Evolutionary conservation across 352 stramenopile genomes (phyloP), one percentile per base, ranked within the genome.

Genomic region (Globisporangium rhizosaccharum): DNA sequence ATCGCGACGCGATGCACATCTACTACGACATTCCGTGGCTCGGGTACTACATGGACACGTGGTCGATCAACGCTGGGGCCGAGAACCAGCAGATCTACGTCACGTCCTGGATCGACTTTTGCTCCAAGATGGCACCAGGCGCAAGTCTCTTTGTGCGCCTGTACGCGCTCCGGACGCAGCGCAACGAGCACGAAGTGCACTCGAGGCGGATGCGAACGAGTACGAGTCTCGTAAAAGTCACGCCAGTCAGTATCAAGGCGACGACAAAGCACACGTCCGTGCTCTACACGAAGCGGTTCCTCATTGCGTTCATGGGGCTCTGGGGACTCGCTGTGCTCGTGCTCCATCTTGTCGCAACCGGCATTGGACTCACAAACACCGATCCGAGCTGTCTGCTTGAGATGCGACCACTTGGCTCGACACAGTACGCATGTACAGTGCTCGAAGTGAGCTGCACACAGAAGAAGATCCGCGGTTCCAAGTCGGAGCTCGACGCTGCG

Each of bases 391-490:
- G 42, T 18, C 42, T 67, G 0, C 39, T 69, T 0, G 65, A 72
- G 54, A 50, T 68, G 61, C 45, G 57, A 12, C 65, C 61, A 7
- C 63, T 59, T 52, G 44, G 42, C 0, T 51, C 53, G n/a, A 45
- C 30, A 2, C 12, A 17, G 18, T 69, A 69, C 53, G 54, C 57
- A 11, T 72, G 66, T 23, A 45, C 57, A 0, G 49, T 61, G 10
- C 25, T 66, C 0, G 61, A 72, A 25, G 53, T 69, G 12, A 72
- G 58, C 37, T 72, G 66, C 33, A 54, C 2, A 5, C 56, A 42
- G n/a, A 53, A 44, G 25, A 33, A 41, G 15, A 58, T 59, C 46
- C 0, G 15, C 20, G 25, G 56, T 8, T 18, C 51, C 20, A 39
- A 42, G 14, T 15, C 23, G 23, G 45, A 53, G 9, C 33, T 68